Base-by-base conservation (phyloP, 495 filamentous ascomycete genomes). In the Copromyces sp. region DNA sequence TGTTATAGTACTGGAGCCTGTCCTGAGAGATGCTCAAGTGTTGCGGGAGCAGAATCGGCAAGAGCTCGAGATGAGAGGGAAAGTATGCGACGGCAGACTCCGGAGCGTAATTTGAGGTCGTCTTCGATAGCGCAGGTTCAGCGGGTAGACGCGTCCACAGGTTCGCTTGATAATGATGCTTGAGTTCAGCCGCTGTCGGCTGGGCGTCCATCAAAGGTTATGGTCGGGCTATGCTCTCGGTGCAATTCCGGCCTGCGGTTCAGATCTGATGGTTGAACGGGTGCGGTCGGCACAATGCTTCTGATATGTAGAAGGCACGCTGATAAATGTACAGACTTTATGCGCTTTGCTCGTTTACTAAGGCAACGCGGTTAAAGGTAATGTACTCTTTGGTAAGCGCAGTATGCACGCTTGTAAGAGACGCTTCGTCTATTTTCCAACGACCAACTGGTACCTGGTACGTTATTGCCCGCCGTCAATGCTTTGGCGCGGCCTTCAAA, bases 1-100 rank as follows among this genome's bases (percentile, higher is more conserved):
- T 83, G 75, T 87, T 87, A 81, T 88, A 87, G 59, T 86, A 81
- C 20, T 83, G 83, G 47, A 89, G 82, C 73, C 86, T 85, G 71
- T 83, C 85, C 70, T 88, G 84, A 74, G 85, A 84, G 65, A 83
- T 77, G 7, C 82, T 86, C 29, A 83, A 74, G 69, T 87, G 85
- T 72, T 86, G 85, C 16, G 84, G 84, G 68, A 86, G 81, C 41
- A 86, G 75, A 75, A 83, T 83, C 29, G 85, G 83, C 7, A 85
- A 75, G 68, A 86, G 76, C 73, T 85, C 85, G 68, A 87, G 70
- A 41, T 80, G 82, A 6, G 82, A 70, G 47, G 81, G 73, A 70
- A 83, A 82, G 71, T 81, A 74, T 47, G 76, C 73, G 32, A 78
- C 72, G 9, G 76, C 65, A 20, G 76, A 72, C 16, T 80, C 78